A percentile compares a stretch with the other conserved stretches of the same genome.
Conservation (phyloP, 345 rosid genomes). For the Acer campestre region DNA sequence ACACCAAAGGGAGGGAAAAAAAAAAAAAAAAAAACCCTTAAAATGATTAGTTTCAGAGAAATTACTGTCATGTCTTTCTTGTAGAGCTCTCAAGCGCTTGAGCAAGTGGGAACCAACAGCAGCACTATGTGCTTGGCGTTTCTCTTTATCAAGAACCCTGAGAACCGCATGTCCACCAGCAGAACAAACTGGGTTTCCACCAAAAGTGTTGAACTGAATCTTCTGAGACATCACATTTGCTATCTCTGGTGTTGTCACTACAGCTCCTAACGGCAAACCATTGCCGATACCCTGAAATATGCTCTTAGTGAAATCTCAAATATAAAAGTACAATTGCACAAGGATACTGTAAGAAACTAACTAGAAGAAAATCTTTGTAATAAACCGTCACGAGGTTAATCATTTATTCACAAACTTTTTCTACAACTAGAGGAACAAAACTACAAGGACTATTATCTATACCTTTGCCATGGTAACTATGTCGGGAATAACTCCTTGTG, state of each 20-base stretch:
- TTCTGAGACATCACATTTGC: conserved; percentile 86
- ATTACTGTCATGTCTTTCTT: conserved; percentile 76
- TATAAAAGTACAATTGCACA: background rate
- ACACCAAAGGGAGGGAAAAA: background rate
- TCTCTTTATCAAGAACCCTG: conserved; percentile 86
- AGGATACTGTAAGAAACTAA: background rate
- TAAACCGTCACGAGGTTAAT: background rate
- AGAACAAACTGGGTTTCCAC: conserved; percentile 98
- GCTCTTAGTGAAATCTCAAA: background rate
- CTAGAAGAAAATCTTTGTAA: background rate
- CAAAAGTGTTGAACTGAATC: conserved; percentile 88
- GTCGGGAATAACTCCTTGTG: conserved; percentile 90
- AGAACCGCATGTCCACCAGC: conserved; percentile 95
- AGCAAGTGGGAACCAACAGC: conserved; percentile 75
- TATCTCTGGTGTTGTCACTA: conserved; percentile 94
- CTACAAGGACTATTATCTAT: background rate
- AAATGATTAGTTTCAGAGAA: conserved; percentile 17
- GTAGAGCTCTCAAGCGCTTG: conserved; percentile 66
- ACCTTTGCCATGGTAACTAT: conserved; percentile 98
- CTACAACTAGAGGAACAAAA: background rate
- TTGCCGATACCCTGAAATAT: conserved; percentile 83
- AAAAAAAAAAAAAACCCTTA: background rate
- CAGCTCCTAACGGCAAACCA: conserved; percentile 94
- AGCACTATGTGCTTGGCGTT: conserved; percentile 83
- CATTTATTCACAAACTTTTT: background rate